phyloP scores from a whole-genome alignment of 23 red algal species.

The Gracilaria domingensis region DNA sequence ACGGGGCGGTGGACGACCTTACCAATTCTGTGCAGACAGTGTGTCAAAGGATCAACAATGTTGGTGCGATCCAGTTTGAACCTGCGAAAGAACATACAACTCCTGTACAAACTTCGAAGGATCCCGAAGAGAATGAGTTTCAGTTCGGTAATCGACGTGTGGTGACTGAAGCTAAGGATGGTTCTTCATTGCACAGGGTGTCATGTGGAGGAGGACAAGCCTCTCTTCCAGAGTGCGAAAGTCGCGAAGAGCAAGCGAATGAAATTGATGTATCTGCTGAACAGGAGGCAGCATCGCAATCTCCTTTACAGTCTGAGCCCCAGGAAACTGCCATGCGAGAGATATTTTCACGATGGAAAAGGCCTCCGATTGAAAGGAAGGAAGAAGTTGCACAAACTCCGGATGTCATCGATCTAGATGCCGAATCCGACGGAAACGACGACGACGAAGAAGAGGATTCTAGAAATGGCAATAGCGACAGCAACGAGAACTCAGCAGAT shows the following conservation, averaged over 20 bases:
- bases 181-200: neutral
- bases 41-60: neutral
- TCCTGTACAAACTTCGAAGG: neutral
- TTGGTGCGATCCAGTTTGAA: constrained; percentile 21
- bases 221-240: neutral
- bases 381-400: constrained; percentile 6
- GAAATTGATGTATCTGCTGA: neutral
- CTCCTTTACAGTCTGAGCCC: neutral
- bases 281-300: neutral
- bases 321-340: neutral
- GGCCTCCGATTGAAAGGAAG: neutral
- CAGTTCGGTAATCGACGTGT: neutral
- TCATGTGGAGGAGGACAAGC: neutral
- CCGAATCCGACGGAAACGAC: constrained; percentile 30
- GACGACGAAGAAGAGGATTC: constrained; percentile 22
- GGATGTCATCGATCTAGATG: constrained; percentile 27
- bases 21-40: neutral
- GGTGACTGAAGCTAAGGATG: neutral
- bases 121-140: neutral
- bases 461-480: neutral
- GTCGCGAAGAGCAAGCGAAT: neutral
- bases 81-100: neutral
- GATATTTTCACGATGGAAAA: neutral
- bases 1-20: neutral
- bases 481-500: constrained; percentile 27